Conservation (phyloP, 345 rosid species). For the Lepidium aucheri region DNA sequence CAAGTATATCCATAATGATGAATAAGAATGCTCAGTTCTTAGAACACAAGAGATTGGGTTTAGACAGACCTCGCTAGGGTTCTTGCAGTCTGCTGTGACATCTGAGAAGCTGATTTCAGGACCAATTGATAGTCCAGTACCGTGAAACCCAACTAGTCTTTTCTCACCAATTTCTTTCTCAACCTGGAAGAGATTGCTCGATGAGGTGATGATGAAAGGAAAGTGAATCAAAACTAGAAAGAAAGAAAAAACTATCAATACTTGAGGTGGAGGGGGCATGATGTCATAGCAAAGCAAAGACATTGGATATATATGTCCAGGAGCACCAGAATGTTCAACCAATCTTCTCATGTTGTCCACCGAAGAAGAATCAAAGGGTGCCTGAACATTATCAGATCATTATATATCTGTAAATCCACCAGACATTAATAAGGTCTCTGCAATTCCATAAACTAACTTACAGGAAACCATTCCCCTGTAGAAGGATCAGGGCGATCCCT, state of each 20-base stretch:
- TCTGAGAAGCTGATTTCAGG: constrained; percentile 52
- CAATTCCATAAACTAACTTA: constrained; percentile 33
- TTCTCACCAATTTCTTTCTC: constrained; percentile 94
- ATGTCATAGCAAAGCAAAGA: constrained; percentile 76
- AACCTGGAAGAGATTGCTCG: constrained; percentile 44
- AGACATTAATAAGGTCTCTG: background rate
- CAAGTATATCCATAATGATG: background rate
- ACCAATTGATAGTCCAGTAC: constrained; percentile 65
- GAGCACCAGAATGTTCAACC: constrained; percentile 70
- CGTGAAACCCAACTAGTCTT: constrained; percentile 59
- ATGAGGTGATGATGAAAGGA: constrained; percentile 13
- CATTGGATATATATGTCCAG: constrained; percentile 76
- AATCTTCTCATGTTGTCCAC: constrained; percentile 96
- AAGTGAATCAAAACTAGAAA: background rate
- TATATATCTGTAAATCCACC: constrained; percentile 12
- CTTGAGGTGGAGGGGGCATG: constrained; percentile 95
- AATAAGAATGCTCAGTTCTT: background rate
- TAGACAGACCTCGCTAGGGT: constrained; percentile 66
- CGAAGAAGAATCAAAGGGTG: constrained; percentile 81
- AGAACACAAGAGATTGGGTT: background rate
- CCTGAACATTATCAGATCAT: constrained; percentile 49
- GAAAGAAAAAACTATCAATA: constrained; percentile 16
- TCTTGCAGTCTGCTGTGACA: constrained; percentile 40
- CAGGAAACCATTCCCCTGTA: constrained; percentile 80
- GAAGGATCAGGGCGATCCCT: constrained; percentile 89